Evolutionary conservation across 2,329 filamentous ascomycete genomes (phyloP).

Genomic region (Talaromyces sp.): DNA sequence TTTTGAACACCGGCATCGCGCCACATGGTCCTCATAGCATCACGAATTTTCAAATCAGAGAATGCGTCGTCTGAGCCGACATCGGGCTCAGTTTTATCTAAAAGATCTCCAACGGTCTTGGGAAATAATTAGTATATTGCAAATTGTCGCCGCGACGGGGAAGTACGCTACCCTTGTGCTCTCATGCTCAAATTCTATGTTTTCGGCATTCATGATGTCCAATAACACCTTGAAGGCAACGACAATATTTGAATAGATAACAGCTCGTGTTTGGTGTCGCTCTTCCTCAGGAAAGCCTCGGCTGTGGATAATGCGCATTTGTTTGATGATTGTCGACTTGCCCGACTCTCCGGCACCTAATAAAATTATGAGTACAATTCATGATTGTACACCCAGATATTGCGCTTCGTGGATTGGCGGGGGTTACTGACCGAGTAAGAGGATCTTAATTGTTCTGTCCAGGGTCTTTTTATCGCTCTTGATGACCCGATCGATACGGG

Average conservation of each 20-base stretch:
- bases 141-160: neutral
- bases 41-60: constrained; percentile 64
- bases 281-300: constrained; percentile 88
- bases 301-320: constrained; percentile 97
- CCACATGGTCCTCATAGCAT: constrained; percentile 83
- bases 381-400: neutral
- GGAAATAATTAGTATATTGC: constrained; percentile 13
- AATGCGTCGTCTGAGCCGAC: constrained; percentile 80
- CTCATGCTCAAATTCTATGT: constrained; percentile 73
- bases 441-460: constrained; percentile 86
- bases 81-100: constrained; percentile 75
- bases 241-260: constrained; percentile 93
- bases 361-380: constrained; percentile 30
- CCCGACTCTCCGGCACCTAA: constrained; percentile 91
- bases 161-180: constrained; percentile 71
- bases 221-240: constrained; percentile 89
- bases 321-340: constrained; percentile 96
- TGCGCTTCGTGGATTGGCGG: neutral
- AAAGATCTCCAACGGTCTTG: constrained; percentile 75
- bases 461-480: constrained; percentile 85
- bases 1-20: constrained; percentile 77
- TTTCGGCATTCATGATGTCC: constrained; percentile 86
- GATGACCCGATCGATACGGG: constrained; percentile 82
- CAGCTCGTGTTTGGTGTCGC: constrained; percentile 89
- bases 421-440: constrained; percentile 74